Evolutionary conservation across 2,329 filamentous ascomycete species (phyloP), one percentile per base, ranked within the genome.

Genomic region (Xylariaceae sp.): DNA sequence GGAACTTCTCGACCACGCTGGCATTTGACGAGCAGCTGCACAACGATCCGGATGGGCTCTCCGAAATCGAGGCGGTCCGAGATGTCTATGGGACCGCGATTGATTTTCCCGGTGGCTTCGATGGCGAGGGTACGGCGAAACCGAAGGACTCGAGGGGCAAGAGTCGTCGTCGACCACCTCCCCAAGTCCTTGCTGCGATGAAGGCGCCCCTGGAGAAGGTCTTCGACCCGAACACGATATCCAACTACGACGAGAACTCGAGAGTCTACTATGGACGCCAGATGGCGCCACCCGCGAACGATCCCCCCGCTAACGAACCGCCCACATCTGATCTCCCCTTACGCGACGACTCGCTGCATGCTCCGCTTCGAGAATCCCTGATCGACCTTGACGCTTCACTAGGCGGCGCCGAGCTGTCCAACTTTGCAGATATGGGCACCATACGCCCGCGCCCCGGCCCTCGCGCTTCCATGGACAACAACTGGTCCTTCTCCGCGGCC

Each of bases 1-100:
- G 77, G 77, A 80, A 80, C 40, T 81, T 81, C 42, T 78, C 72
- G 47, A 79, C 76, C 1, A 80, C 77, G 0, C 64, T 73, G 13
- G 72, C 69, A n/a, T 80, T 81, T 43, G 77, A 80, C 46, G 66
- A 72, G 45, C 65, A 71, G 36, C 63, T 77, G 10, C 61, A 74
- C 37, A 60, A 67, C 40, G 63, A 65, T 30, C 63, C 67, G 14
- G 72, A 74, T 44, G 65, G 49, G 4, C 40, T 38, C n/a, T 53
- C 50, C 2, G 53, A 55, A 21, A 46, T 67, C 0, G 70, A 76
- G 46, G 74, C 75, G 29, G 71, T 80, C 4, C 73, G 68, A 45
- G 73, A 80, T 39, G 72, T 71, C 10, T 76, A 80, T 41, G 76
- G 76, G 5, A 66, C 68, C 11, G 63, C 67, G 29, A 67, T 79